Conservation (phyloP, 352 stramenopile species). For the Phytophthora idaei region DNA sequence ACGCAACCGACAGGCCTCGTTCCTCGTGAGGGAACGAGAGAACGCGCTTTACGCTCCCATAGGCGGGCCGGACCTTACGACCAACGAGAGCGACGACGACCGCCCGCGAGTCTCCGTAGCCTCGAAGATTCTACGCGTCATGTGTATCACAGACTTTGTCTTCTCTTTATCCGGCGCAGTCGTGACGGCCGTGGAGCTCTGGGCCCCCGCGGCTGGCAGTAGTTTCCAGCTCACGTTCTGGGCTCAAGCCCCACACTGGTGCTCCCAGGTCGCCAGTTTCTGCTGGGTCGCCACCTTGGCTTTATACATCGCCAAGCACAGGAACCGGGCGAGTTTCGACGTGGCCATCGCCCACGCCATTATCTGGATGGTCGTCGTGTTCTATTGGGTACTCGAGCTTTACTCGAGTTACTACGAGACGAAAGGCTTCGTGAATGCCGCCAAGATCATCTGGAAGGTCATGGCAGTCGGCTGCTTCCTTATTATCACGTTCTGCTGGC, state of each 20-base stretch:
- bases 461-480: constrained; percentile 65
- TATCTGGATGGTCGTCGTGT: constrained; percentile 79
- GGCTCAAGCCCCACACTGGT: constrained; percentile 74
- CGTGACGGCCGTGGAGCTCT: constrained; percentile 60
- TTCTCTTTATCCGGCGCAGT: constrained; percentile 73
- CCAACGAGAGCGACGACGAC: constrained; percentile 41
- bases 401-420: constrained; percentile 70
- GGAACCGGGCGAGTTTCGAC: constrained; percentile 62
- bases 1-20: constrained; percentile 34
- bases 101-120: constrained; percentile 52
- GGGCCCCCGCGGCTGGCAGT: constrained; percentile 23
- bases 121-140: constrained; percentile 68
- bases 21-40: constrained; percentile 28
- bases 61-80: constrained; percentile 27
- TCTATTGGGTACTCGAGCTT: constrained; percentile 79
- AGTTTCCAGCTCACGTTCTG: constrained; percentile 77
- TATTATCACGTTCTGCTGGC: constrained; percentile 63
- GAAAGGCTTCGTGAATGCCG: constrained; percentile 45
- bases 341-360: constrained; percentile 76
- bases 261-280: constrained; percentile 79
- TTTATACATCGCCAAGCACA: constrained; percentile 76
- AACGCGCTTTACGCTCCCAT: constrained; percentile 38
- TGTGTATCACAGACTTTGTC: constrained; percentile 72
- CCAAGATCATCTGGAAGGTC: constrained; percentile 78
- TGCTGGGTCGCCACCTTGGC: constrained; percentile 78